phyloP scores from a whole-genome alignment of 192 early-diverging fungal species.

The Coemansia umbellata region DNA sequence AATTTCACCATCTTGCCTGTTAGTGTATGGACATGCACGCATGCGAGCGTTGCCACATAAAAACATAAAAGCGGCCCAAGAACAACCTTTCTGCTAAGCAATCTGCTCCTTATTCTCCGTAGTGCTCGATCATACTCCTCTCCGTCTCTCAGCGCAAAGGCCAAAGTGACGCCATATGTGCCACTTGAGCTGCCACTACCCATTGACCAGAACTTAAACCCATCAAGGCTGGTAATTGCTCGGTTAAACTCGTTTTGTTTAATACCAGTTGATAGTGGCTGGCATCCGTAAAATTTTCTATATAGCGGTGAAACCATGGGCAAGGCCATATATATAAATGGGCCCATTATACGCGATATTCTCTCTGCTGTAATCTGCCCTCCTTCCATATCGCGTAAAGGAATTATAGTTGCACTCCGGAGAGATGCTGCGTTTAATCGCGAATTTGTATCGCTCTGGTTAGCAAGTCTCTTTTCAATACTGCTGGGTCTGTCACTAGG shows the following conservation, averaged over 20 bases:
- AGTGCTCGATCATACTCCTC: neutral
- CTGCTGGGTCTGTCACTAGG: neutral
- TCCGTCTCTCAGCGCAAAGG: slow-evolving; percentile 16
- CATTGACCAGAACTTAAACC: slow-evolving; percentile 10
- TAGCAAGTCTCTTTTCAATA: neutral
- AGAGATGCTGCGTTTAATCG: neutral
- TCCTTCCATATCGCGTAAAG: slow-evolving; percentile 8
- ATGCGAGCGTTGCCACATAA: slow-evolving; percentile 11
- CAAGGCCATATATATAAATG: slow-evolving; percentile 21
- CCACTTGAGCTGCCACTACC: neutral
- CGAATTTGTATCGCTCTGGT: neutral
- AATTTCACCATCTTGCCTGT: neutral
- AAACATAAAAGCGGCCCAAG: slow-evolving; percentile 23
- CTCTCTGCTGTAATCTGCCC: slow-evolving; percentile 9
- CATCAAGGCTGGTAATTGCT: slow-evolving; percentile 6
- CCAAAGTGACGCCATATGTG: too few species aligned
- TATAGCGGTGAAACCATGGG: slow-evolving; percentile 10
- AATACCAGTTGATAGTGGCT: slow-evolving; percentile 6
- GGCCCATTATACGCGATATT: slow-evolving; percentile 16
- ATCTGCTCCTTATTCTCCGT: slow-evolving; percentile 9
- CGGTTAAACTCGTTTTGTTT: neutral
- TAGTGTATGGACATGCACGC: neutral
- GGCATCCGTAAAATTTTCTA: slow-evolving; percentile 14
- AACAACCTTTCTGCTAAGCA: slow-evolving; percentile 6
- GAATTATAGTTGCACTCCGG: neutral